phyloP scores from a whole-genome alignment of 1,284 basidiomycete genomes.

The Ceratorhiza oryzae-sativae region DNA sequence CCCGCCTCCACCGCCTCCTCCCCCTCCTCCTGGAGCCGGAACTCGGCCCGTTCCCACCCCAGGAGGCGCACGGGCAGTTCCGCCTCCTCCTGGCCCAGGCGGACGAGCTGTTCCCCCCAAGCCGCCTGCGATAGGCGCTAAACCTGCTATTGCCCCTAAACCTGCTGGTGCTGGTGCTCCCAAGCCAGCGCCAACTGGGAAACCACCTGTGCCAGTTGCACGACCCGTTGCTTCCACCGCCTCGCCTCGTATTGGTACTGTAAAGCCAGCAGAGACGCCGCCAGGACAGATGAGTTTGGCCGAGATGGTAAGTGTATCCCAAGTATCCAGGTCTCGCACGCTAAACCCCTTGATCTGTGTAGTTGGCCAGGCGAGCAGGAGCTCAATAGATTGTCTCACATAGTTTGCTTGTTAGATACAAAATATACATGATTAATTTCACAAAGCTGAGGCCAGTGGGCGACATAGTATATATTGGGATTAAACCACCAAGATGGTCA shows the following conservation, averaged over 20 bases:
- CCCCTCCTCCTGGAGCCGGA: conserved; percentile 42
- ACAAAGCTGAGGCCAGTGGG: neutral
- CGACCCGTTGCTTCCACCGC: conserved; percentile 42
- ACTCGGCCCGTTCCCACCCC: conserved; percentile 19
- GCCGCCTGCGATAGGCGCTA: conserved; percentile 53
- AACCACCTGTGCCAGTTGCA: conserved; percentile 25
- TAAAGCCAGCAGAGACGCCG: conserved; percentile 54
- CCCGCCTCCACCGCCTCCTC: conserved; percentile 53
- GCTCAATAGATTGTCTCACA: conserved; percentile 1
- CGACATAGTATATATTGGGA: no score
- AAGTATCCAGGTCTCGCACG: neutral
- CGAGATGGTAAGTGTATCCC: conserved; percentile 65
- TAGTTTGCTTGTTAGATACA: conserved; percentile 11
- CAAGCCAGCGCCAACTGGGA: conserved; percentile 39
- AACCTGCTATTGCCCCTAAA: conserved; percentile 55
- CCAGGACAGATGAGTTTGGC: conserved; percentile 82
- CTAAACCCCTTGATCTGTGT: conserved; percentile 3
- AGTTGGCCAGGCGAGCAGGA: conserved; percentile 42
- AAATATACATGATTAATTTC: conserved; percentile 24
- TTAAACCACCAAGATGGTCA: no score
- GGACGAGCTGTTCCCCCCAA: conserved; percentile 57
- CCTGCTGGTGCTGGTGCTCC: conserved; percentile 43
- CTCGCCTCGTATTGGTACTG: conserved; percentile 45
- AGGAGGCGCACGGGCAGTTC: conserved; percentile 50
- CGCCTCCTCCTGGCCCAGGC: conserved; percentile 59